Evolutionary conservation across 2,329 filamentous ascomycete species (phyloP).

Genomic region (Hysterium pulicare): DNA sequence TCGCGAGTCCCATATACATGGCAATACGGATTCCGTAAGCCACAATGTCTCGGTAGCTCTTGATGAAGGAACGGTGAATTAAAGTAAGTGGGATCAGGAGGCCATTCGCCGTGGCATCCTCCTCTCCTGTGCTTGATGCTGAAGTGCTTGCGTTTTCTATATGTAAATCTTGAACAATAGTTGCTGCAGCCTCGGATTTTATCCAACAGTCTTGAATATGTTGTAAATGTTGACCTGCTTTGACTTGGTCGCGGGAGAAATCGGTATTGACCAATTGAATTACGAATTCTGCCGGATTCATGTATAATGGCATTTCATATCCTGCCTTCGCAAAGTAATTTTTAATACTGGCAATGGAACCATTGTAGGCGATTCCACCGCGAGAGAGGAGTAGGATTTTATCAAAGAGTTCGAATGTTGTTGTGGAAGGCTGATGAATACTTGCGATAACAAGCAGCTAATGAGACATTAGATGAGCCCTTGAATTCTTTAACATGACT

Average conservation of each 20-base stretch:
- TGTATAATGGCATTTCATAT: slow-evolving; percentile 62
- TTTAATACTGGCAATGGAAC: slow-evolving; percentile 56
- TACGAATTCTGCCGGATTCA: slow-evolving; percentile 76
- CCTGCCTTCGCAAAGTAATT: slow-evolving; percentile 63
- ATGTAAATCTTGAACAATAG: slow-evolving; percentile 11
- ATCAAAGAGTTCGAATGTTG: slow-evolving; percentile 77
- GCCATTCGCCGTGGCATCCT: slow-evolving; percentile 48
- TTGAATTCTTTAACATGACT: no score
- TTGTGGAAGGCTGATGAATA: slow-evolving; percentile 81
- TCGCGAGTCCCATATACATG: slow-evolving; percentile 77
- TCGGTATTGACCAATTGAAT: slow-evolving; percentile 77
- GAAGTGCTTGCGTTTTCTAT: slow-evolving; percentile 29
- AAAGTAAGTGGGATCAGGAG: slow-evolving; percentile 59
- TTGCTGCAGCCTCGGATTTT: slow-evolving; percentile 41
- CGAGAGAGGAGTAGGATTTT: slow-evolving; percentile 70
- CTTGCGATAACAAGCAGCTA: slow-evolving; percentile 77
- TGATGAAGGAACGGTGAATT: slow-evolving; percentile 76
- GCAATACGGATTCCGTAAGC: slow-evolving; percentile 78
- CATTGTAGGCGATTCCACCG: slow-evolving; percentile 71
- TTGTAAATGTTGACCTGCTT: slow-evolving; percentile 49
- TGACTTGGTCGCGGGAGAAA: slow-evolving; percentile 55
- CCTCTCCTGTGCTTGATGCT: slow-evolving; percentile 6
- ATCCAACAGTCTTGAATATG: slow-evolving; percentile 57
- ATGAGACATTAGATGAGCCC: no score
- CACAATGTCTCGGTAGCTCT: slow-evolving; percentile 78